These are phyloP conservation scores for Protomyces pachydermus DNA, from an alignment of 1,139 yeast species.

Conservation along the genomic window DNA sequence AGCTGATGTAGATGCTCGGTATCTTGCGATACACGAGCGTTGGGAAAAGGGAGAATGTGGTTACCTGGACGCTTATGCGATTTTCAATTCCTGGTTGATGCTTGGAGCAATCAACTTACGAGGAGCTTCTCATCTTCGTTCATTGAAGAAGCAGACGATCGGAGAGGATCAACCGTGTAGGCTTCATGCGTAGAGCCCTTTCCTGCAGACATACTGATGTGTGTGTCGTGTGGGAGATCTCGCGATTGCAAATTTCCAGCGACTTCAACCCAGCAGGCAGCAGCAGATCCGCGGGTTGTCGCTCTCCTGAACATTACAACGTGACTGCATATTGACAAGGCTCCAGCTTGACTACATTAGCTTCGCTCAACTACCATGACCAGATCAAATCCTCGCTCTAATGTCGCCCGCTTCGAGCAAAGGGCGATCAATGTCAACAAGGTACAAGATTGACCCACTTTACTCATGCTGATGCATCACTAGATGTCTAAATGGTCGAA, in stretches of 20 bases:
- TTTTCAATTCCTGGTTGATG: not conserved
- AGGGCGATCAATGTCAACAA: not conserved
- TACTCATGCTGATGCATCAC: not conserved
- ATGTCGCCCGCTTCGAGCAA: not conserved
- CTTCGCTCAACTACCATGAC: not conserved
- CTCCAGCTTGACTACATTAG: too few species aligned
- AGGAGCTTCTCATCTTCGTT: conserved; percentile 21
- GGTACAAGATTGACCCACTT: not conserved
- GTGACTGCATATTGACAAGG: too few species aligned
- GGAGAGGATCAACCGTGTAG: conserved; percentile 6
- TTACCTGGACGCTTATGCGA: conserved; percentile 13
- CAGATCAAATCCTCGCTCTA: not conserved
- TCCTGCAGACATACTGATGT: not conserved
- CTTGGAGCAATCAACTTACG: conserved; percentile 19
- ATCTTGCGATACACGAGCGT: not conserved
- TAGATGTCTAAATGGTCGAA: conserved; percentile 12
- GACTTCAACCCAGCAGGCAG: too few species aligned
- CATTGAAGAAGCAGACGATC: conserved; percentile 11
- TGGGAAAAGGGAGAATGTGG: not conserved
- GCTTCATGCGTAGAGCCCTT: not conserved
- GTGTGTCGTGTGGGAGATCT: not conserved
- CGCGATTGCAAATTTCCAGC: too few species aligned
- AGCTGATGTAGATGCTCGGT: not conserved
- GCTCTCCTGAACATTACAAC: too few species aligned
- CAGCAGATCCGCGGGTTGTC: too few species aligned